These are phyloP conservation scores for Penicillium odoratum DNA, from an alignment of 495 filamentous ascomycete species.

Conservation along the genomic window DNA sequence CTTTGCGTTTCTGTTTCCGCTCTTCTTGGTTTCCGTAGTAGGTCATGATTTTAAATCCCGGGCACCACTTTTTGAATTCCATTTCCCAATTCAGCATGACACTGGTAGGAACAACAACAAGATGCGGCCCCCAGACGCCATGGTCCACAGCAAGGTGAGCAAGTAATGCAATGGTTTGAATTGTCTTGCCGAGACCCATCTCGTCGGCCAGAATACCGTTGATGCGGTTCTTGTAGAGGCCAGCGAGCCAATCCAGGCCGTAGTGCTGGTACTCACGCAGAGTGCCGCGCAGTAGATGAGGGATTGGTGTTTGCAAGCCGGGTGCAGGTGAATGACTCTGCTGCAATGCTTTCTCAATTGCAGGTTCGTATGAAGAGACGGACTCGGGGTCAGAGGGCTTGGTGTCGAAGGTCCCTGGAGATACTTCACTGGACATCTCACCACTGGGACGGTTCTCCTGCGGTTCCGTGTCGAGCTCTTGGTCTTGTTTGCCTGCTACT, in stretches of 20 bases:
- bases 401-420: conserved; percentile 63
- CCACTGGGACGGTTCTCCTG: conserved; percentile 30
- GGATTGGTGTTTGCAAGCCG: conserved; percentile 70
- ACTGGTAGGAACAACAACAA: conserved; percentile 95
- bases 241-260: conserved; percentile 94
- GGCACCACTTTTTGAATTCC: conserved; percentile 99
- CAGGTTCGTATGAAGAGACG: conserved; percentile 55
- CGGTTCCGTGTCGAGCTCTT: conserved; percentile 15
- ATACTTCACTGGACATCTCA: conserved; percentile 44
- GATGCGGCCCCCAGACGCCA: conserved; percentile 92
- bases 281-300: conserved; percentile 85
- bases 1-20: conserved; percentile 82
- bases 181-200: conserved; percentile 99
- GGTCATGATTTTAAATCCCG: conserved; percentile 95
- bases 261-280: conserved; percentile 96
- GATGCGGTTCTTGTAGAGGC: conserved; percentile 85
- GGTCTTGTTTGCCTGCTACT: conserved; percentile 12
- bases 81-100: conserved; percentile 99
- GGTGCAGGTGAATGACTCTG: conserved; percentile 34
- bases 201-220: conserved; percentile 99
- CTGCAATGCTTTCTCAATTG: conserved; percentile 37
- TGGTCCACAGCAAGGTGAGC: conserved; percentile 91
- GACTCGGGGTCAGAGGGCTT: conserved; percentile 71
- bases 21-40: conserved; percentile 96
- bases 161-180: conserved; percentile 93